phyloP scores from a whole-genome alignment of 1,139 yeast genomes.

The Scheffersomyces stambukii region DNA sequence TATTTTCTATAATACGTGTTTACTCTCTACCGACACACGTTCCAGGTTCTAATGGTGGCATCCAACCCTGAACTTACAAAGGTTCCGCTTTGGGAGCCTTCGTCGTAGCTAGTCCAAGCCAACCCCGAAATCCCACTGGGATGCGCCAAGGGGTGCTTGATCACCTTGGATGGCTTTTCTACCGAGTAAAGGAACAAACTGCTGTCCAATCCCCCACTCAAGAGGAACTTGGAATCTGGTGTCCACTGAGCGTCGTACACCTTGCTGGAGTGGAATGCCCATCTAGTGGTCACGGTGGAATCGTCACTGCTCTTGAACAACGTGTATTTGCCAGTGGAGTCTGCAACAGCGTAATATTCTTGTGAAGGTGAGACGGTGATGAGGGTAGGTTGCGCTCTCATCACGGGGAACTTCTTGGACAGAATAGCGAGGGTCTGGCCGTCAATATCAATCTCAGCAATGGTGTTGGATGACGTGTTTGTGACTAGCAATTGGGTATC shows the following conservation, averaged over 20 bases:
- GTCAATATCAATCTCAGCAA: conserved; percentile 23
- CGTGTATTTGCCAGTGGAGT: conserved; percentile 76
- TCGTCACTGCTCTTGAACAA: conserved; percentile 57
- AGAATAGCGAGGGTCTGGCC: conserved; percentile 10
- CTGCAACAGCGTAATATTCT: conserved; percentile 76
- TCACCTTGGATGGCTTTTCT: conserved; percentile 68
- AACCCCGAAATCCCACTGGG: conserved; percentile 81
- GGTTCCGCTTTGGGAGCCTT: conserved; percentile 27
- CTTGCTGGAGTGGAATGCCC: conserved; percentile 92
- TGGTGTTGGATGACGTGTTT: conserved; percentile 37
- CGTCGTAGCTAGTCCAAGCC: conserved; percentile 51
- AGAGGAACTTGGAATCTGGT: conserved; percentile 63
- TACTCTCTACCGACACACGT: conserved; percentile 17
- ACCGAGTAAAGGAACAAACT: conserved; percentile 78
- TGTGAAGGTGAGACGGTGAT: conserved; percentile 72
- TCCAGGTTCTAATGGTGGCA: conserved; percentile 77
- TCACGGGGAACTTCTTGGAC: conserved; percentile 33
- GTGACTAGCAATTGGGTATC: conserved; percentile 42
- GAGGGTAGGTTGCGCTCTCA: conserved; percentile 59
- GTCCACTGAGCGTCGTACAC: conserved; percentile 80
- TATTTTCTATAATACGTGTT: background rate
- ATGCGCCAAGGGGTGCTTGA: conserved; percentile 77
- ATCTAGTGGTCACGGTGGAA: conserved; percentile 72
- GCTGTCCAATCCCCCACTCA: conserved; percentile 82
- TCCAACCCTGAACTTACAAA: conserved; percentile 78